phyloP scores from a whole-genome alignment of 805 yeast genomes.

The Hagleromyces aurorensis region DNA sequence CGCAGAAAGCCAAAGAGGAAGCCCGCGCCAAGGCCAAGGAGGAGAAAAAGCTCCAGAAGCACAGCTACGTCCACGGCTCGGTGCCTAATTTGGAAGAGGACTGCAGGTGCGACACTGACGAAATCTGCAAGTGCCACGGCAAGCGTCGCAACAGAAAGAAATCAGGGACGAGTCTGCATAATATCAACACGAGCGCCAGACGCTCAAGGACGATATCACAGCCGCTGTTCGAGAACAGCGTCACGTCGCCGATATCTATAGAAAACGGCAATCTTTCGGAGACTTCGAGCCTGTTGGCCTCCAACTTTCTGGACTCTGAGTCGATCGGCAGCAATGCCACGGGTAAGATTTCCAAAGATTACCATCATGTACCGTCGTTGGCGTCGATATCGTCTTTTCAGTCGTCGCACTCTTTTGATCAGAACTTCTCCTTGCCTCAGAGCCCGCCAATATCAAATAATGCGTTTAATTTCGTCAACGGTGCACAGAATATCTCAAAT shows the following conservation, averaged over 20 bases:
- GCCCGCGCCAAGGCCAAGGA: slow-evolving; percentile 25
- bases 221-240: slow-evolving; percentile 2
- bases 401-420: slow-evolving; percentile 28
- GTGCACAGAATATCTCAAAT: not conserved
- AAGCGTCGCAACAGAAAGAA: slow-evolving; percentile 14
- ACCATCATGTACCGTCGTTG: slow-evolving; percentile 23
- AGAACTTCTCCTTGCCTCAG: slow-evolving; percentile 23
- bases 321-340: slow-evolving; percentile 1
- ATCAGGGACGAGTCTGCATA: slow-evolving; percentile 2
- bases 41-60: slow-evolving; percentile 14
- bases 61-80: slow-evolving; percentile 28
- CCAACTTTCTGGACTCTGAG: slow-evolving; percentile 18
- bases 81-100: too few species aligned
- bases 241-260: slow-evolving; percentile 11
- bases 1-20: slow-evolving; percentile 28
- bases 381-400: slow-evolving; percentile 29
- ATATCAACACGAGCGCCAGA: not conserved
- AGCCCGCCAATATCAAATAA: slow-evolving; percentile 18
- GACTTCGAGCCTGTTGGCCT: slow-evolving; percentile 1
- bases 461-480: slow-evolving; percentile 1
- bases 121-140: slow-evolving; percentile 17
- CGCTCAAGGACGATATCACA: slow-evolving; percentile 3
- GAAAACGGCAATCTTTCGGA: slow-evolving; percentile 5
- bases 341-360: slow-evolving; percentile 27
- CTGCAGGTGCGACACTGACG: slow-evolving; percentile 29